Base-by-base conservation (phyloP, 2,329 filamentous ascomycete genomes). In the Didymella segeticola region DNA sequence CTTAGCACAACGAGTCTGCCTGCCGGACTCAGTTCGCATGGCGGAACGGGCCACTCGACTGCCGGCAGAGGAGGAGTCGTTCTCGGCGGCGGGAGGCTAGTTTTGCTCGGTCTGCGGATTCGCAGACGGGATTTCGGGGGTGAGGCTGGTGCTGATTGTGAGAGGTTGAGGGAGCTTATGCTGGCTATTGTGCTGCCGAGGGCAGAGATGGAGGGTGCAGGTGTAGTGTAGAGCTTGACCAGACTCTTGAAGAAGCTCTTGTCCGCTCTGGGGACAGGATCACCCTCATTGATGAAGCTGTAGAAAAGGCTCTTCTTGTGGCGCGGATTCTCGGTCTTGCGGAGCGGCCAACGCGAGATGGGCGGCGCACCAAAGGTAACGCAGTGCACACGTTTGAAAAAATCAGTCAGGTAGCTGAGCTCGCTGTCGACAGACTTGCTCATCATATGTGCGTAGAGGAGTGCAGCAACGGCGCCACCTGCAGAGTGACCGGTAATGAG, bases 401-500 rank as follows among this genome's bases (percentile, higher is more conserved):
- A 87, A 1, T 81, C 81, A 0, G 88, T 86, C 4, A 96, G 81
- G 26, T 79, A 72, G 56, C 83, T 90, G 36, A 96, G 83, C 67
- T 93, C 89, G 6, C 87, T 91, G 34, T 79, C 72, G 3, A 87
- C 74, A 1, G 80, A 82, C 2, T 77, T 80, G 2, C 85, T 79
- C 31, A 93, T 82, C 87, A 96, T 93, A 73, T 96, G 92, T 29
- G 84, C 83, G 74, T 91, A 96, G 0, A 96, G 79, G 10, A 96
- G 79, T 2, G 87, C 83, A 0, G 91, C 91, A 1, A 96, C 87
- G 0, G 92, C 92, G 2, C 92, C 92, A 14, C 91, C 92, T 0
- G 92, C 92, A 1, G 88, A 91, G 69, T 96, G 92, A 0, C 92
- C 92, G 0, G 92, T 96, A 56, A 96, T 89, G 15, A 96, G 79